Evolutionary conservation across 805 yeast genomes (phyloP), one percentile per base, ranked within the genome.

Genomic region (Pichia insulana): DNA sequence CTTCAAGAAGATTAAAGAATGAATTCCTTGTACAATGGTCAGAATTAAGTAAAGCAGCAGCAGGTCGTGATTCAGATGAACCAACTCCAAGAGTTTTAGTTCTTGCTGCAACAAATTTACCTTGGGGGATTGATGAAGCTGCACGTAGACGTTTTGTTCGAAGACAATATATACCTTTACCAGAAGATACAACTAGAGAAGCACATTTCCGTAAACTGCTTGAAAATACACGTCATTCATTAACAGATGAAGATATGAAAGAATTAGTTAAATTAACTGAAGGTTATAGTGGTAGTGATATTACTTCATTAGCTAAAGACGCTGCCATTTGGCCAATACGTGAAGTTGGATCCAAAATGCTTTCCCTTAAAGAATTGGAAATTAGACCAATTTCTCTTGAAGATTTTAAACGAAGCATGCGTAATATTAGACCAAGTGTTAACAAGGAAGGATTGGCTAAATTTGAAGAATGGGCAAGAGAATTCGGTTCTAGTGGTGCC

Each of bases 281-380:
- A 8, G 57, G 59, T 3, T 87, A 80, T 61, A 84, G 95, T n/a
- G 96, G 96, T 2, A 80, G 92, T 50, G 98, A 90, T 62, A 73
- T 90, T 34, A 88, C 97, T 0, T 89, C 96, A 1, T 63, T 90
- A 46, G 95, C 97, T 2, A 92, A 89, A 61, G 97, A 90, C 59
- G 94, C 96, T 3, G 97, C 98, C 1, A 89, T 90, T 97, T 96
- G 96, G 1, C 97, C 98, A 2, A 67, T 92, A 30, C 71, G 98
- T 49, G 82, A 87, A 33, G 65, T 90, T 19, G 97, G 97, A 2
- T 97, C 90, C 45, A 78, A 81, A 36, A 71, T 90, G 42, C 68
- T 90, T 49, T 61, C 67, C 56, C 74, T 80, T 1, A 71, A 85
- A 2, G 78, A 86, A 30, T 85, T 82, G 42, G 78, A 77, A 45